These are phyloP conservation scores for Trichoderma pleuroti DNA, from an alignment of 2,329 filamentous ascomycete species.

Conservation along the genomic window DNA sequence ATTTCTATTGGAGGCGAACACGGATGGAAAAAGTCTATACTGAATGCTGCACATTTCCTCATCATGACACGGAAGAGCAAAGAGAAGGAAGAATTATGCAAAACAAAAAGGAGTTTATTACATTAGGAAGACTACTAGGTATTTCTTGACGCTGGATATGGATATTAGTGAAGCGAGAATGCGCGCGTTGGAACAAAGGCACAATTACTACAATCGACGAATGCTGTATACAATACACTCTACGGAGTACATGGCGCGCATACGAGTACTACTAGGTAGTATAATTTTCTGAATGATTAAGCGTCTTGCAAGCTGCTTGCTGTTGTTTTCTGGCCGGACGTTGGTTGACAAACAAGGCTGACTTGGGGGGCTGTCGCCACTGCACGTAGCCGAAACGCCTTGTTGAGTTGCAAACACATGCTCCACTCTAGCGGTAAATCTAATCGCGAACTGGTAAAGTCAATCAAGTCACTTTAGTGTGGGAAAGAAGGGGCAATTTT, in stretches of 20 bases:
- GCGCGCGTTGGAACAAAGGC: not conserved
- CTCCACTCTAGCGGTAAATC: not conserved
- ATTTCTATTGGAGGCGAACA: not conserved
- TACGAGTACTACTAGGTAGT: no score
- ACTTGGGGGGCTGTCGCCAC: not conserved
- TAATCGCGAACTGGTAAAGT: not conserved
- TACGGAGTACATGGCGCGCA: constrained; percentile 7
- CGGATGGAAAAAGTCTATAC: not conserved
- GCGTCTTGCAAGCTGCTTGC: not conserved
- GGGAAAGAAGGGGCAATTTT: not conserved
- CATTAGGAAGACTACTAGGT: not conserved
- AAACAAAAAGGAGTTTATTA: not conserved
- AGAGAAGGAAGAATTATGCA: not conserved
- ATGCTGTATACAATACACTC: constrained; percentile 5
- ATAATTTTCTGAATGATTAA: constrained; percentile 4
- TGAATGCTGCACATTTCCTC: not conserved
- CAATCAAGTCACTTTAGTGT: not conserved
- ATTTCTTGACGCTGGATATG: not conserved
- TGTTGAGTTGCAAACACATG: not conserved
- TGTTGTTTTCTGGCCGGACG: not conserved
- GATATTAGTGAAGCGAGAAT: not conserved
- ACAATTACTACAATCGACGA: not conserved
- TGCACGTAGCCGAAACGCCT: not conserved
- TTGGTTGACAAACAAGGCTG: not conserved
- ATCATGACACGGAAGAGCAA: not conserved